A percentile compares a stretch with the other conserved stretches of the same genome.
Evolutionary conservation across 2,329 filamentous ascomycete genomes (phyloP).

Genomic region (Albophoma yamanashiensis): DNA sequence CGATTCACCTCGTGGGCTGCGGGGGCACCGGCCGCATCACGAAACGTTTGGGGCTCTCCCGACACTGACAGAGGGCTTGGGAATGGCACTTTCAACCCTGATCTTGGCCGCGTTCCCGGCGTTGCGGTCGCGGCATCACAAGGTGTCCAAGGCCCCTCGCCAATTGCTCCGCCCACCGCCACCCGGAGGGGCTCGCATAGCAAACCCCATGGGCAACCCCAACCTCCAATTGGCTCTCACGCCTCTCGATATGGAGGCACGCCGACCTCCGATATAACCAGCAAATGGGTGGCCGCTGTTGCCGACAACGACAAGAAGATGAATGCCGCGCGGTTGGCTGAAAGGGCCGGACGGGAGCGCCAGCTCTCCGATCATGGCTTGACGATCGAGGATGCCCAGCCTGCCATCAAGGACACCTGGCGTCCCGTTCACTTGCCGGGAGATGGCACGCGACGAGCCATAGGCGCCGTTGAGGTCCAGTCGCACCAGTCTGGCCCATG

Average conservation of each 20-base stretch:
- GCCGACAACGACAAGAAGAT: constrained; percentile 36
- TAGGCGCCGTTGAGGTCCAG: constrained; percentile 15
- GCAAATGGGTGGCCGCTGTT: constrained; percentile 31
- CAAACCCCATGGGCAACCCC: constrained; percentile 14
- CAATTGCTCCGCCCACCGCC: constrained; percentile 27
- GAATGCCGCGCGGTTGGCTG: constrained; percentile 25
- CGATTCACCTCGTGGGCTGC: constrained; percentile 40
- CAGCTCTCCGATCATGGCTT: constrained; percentile 33
- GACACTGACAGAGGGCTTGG: constrained; percentile 61
- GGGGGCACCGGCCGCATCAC: constrained; percentile 29
- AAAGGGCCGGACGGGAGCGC: constrained; percentile 30
- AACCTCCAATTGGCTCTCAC: constrained; percentile 21
- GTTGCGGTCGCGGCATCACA: constrained; percentile 21
- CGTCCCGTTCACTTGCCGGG: constrained; percentile 29
- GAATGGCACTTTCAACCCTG: constrained; percentile 65
- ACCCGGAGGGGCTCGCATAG: constrained; percentile 13
- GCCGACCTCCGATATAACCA: constrained; percentile 21
- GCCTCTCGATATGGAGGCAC: constrained; percentile 14
- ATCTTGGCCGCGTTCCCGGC: constrained; percentile 40
- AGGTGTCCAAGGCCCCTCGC: constrained; percentile 30
- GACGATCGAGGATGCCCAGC: constrained; percentile 32
- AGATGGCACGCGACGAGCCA: constrained; percentile 21
- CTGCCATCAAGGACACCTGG: constrained; percentile 44
- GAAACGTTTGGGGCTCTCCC: constrained; percentile 68
- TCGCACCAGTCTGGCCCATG: constrained; percentile 16